Percentiles rank a stretch among this genome's conserved stretches.
Conservation (phyloP, 2,329 filamentous ascomycete genomes). For the Orbilia ellipsospora region DNA sequence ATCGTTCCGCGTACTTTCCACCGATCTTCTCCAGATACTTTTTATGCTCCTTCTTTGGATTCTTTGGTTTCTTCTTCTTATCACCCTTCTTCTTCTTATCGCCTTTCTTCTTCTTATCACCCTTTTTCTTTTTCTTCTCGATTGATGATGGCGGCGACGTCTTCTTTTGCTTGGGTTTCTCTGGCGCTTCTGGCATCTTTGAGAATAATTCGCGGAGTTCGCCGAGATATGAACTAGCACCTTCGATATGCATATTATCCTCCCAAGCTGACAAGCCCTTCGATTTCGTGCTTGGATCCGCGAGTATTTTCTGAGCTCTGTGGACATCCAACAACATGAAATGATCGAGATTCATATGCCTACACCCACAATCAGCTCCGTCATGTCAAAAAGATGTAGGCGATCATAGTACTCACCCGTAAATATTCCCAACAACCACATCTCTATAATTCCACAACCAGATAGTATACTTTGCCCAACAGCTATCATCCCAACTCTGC, state of each 20-base stretch:
- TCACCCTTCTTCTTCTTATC: slow-evolving; percentile 63
- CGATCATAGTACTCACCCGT: slow-evolving; percentile 64
- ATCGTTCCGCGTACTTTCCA: slow-evolving; percentile 85
- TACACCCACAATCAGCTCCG: slow-evolving; percentile 7
- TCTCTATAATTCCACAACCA: slow-evolving; percentile 93
- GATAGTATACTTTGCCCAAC: slow-evolving; percentile 96
- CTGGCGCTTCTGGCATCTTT: slow-evolving; percentile 38
- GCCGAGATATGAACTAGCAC: slow-evolving; percentile 43
- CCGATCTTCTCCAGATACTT: slow-evolving; percentile 76
- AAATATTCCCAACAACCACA: slow-evolving; percentile 81
- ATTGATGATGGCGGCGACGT: background rate
- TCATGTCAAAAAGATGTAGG: slow-evolving; percentile 4
- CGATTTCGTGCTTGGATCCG: slow-evolving; percentile 41
- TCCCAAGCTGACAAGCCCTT: slow-evolving; percentile 41
- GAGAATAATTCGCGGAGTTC: slow-evolving; percentile 53
- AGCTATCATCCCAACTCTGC: slow-evolving; percentile 89
- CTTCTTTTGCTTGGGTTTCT: slow-evolving; percentile 60
- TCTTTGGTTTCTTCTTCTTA: slow-evolving; percentile 67
- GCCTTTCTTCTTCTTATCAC: slow-evolving; percentile 58
- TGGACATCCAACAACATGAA: slow-evolving; percentile 90
- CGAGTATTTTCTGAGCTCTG: slow-evolving; percentile 59
- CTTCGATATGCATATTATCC: slow-evolving; percentile 26
- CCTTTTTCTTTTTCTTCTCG: slow-evolving; percentile 57
- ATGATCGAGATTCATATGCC: slow-evolving; percentile 99
- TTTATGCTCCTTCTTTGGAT: slow-evolving; percentile 65